Evolutionary conservation across 2,329 filamentous ascomycete genomes (phyloP), one percentile per base, ranked within the genome.

Genomic region (Mollisiaceae sp.): DNA sequence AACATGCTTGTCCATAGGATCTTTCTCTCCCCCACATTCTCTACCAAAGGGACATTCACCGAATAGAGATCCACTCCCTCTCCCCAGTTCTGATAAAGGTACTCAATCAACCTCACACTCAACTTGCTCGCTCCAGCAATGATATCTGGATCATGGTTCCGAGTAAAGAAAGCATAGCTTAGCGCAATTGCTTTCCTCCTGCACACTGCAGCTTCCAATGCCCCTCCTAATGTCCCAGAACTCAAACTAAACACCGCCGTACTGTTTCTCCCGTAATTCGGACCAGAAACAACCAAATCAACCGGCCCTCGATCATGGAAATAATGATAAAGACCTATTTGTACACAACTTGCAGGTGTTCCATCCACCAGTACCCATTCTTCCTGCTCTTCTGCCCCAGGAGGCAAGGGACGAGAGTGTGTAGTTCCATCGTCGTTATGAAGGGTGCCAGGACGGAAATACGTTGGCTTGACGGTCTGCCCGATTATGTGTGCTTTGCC

Each of bases 401-500:
- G 77, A 45, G 89, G 83, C 32, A 89, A 82, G 1, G 82, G 81
- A 15, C 78, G 77, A 58, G 83, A 79, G 76, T 91, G 89, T 54
- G 84, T 88, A 18, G 87, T 89, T 62, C 91, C 91, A 68, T 92
- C 88, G 60, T 89, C 86, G 69, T 86, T 77, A 70, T 85, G 81
- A 1, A 89, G 79, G 2, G 84, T 85, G 14, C 83, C 84, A 0
- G 88, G 88, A 14, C 90, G 90, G 81, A 93, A 97, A 82, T 97
- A 97, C 35, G 87, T 84, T 9, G 93, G 93, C 76, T 90, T 92
- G 67, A 97, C 86, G 11, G 91, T 91, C 77, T 94, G 90, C 64
- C 94, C 94, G 73, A 98, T 93, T 75, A 98, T 91, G 79, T 98
- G 95, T 2, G 95, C 95, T 82, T 99, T 99, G 73, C 94, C 94